Base-by-base conservation (phyloP, 257 asterid genomes). In the Forsythia viridissima region DNA sequence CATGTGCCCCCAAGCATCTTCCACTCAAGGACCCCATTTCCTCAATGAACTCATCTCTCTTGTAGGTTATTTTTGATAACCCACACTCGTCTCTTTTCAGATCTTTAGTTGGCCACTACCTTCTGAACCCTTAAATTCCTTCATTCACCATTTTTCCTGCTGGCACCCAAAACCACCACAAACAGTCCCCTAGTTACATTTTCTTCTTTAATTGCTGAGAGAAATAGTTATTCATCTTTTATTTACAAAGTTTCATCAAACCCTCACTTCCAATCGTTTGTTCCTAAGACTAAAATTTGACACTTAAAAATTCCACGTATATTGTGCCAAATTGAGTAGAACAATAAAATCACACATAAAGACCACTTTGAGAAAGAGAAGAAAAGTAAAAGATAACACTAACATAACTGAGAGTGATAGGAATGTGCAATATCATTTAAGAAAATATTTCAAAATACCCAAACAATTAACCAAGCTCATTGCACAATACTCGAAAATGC, bases 371-470 rank as follows among this genome's bases (percentile, higher is more conserved):
- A 72, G 6, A 3, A 20, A 37, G 34, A 12, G 15, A 24, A 73
- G 43, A 37, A 57, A 63, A 65, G 5, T 36, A 66, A 36, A 46
- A 41, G 30, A 51, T 6, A 38, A 48, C 0, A 9, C 41, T 40
- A 39, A 71, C 37, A 57, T 20, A 21, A 13, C 34, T 57, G 40
- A 71, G 63, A 69, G 59, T 70, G 63, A 71, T 57, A 6, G 8
- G 21, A n/a, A 69, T 16, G 38, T 18, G 10, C 69, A 66, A 69
- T 71, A 78, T 71, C 52, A 70, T 12, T 70, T 71, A 41, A 70
- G 66, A 20, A 38, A 21, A 9, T n/a, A 76, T 20, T 30, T 30
- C 34, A 30, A 30, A 30, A 30, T 30, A 30, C 34, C 34, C 34
- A 30, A 30, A 30, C 34, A 30, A 30, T 1, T 30, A 30, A 30